Evolutionary conservation across 352 stramenopile genomes (phyloP).

Genomic region (Globisporangium polare): DNA sequence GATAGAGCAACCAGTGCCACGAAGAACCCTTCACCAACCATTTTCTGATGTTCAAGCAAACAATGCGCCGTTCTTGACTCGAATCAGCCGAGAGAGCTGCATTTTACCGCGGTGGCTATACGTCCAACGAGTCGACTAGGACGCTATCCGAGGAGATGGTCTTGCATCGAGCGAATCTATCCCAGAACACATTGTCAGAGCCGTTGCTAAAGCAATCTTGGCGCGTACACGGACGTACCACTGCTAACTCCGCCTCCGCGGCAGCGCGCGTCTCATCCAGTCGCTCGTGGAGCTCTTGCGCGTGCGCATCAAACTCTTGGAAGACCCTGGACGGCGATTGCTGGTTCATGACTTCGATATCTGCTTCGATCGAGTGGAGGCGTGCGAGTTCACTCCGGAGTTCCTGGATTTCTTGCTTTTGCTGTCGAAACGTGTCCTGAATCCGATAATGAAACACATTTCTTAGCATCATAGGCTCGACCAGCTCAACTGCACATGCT

Average conservation of each 20-base stretch:
- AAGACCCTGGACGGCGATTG: neutral
- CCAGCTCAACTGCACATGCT: neutral
- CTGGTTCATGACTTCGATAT: neutral
- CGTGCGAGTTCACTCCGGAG: neutral
- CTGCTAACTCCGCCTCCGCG: neutral
- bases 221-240: neutral
- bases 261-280: neutral
- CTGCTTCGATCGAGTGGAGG: neutral
- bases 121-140: no score
- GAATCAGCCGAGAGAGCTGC: neutral
- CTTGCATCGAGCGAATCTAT: neutral
- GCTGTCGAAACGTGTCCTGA: conserved; percentile 6
- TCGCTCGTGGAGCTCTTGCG: neutral
- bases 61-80: neutral
- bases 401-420: conserved; percentile 1
- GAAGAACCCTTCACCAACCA: neutral
- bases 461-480: neutral
- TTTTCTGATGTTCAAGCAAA: neutral
- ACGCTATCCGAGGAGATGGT: neutral
- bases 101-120: no score
- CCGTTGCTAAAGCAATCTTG: neutral
- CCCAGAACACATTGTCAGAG: neutral
- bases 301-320: neutral
- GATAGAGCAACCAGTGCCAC: neutral
- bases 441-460: neutral